Evolutionary conservation across 2,329 filamentous ascomycete species (phyloP), one percentile per base, ranked within the genome.

Genomic region (Fusarium kyushuense): DNA sequence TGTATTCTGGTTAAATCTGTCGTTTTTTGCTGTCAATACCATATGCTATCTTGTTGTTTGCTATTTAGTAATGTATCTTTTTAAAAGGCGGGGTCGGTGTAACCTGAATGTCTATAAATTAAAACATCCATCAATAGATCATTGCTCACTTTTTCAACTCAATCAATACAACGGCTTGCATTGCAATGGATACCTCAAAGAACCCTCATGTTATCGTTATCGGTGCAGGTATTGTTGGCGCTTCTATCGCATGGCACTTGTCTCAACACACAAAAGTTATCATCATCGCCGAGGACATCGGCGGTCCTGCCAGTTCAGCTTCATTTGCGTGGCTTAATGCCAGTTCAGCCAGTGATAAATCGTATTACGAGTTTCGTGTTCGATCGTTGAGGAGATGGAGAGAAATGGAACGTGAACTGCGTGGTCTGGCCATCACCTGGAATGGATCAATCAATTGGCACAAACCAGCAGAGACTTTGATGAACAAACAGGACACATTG

Each of bases 301-400:
- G 66, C 5, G 66, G 66, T 3, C 41, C 57, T 9, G 66, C 66
- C 21, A 47, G 41, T 25, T 4, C 47, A 16, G 53, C 57, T 11
- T 69, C 66, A 11, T 69, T 69, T 23, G 66, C 66, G 2, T 70
- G 66, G 66, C 43, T 69, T 5, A 69, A 69, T 14, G 66, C 58
- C 10, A 63, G 65, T n/a, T 69, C 66, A 1, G 19, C 25, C 27
- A 38, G 29, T 40, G 33, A 70, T 10, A 30, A 32, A 11, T 47
- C 55, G n/a, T 69, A 70, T 14, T 54, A 67, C 23, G 46, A 67
- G 0, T 63, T 70, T 14, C 66, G 66, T 1, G 30, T 32, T 9
- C 66, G 66, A 14, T 69, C 66, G 1, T 23, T 69, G 9, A 32
- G 67, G 5, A 29, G 62, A 43, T 69, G 66, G 66, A 56, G 35